Evolutionary conservation across 306 rosid species (phyloP).

Genomic region (Cicer yamashitae): DNA sequence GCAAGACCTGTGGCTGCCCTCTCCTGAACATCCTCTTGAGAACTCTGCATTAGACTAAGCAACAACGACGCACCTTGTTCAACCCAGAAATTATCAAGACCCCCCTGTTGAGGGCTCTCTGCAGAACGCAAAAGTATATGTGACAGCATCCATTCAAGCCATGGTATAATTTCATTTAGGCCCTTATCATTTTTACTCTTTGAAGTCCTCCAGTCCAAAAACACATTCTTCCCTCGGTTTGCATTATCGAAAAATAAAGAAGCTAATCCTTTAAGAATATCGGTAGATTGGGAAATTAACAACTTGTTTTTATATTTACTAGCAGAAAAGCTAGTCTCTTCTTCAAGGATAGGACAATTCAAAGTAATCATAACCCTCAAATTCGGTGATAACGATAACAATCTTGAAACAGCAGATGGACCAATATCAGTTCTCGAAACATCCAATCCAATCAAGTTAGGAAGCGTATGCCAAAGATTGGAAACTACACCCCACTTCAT

Average conservation of each 20-base stretch:
- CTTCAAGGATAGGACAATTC: slow-evolving; percentile 88
- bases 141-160: slow-evolving; percentile 99
- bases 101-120: slow-evolving; percentile 94
- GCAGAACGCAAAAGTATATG: slow-evolving; percentile 95
- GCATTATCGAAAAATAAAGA: slow-evolving; percentile 73
- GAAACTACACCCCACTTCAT: slow-evolving; percentile 93
- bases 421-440: slow-evolving; percentile 95
- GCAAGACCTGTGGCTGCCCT: slow-evolving; percentile 99
- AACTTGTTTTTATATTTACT: slow-evolving; percentile 79
- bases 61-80: slow-evolving; percentile 89
- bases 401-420: slow-evolving; percentile 73
- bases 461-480: slow-evolving; percentile 87
- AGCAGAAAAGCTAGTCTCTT: slow-evolving; percentile 64
- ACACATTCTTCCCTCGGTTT: slow-evolving; percentile 72
- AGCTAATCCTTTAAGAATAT: slow-evolving; percentile 82
- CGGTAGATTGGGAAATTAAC: slow-evolving; percentile 77
- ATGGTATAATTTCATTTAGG: slow-evolving; percentile 79
- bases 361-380: slow-evolving; percentile 89
- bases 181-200: slow-evolving; percentile 67
- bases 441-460: slow-evolving; percentile 84
- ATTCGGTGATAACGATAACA: slow-evolving; percentile 73
- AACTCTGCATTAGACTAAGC: slow-evolving; percentile 97
- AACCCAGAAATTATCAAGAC: slow-evolving; percentile 90
- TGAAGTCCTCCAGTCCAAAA: slow-evolving; percentile 83
- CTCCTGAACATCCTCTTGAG: slow-evolving; percentile 98